phyloP scores from a whole-genome alignment of 108 stramenopile species.

The Halocafeteria seosinensis region DNA sequence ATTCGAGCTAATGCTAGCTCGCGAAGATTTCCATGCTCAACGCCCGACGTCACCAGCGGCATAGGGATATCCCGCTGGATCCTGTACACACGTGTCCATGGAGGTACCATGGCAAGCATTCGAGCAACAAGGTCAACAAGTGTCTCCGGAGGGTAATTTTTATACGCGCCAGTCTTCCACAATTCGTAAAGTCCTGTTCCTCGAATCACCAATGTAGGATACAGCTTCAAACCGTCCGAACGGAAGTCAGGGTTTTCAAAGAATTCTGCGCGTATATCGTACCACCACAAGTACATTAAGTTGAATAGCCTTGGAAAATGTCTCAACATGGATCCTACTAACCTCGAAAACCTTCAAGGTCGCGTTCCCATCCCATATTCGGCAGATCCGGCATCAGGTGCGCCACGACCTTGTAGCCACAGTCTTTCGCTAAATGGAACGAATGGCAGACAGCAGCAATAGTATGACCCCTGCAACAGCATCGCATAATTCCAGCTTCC shows the following conservation, averaged over 20 bases:
- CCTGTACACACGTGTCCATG: slow-evolving; percentile 83
- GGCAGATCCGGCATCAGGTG: slow-evolving; percentile 96
- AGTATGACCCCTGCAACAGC: slow-evolving; percentile 78
- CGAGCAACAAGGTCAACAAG: slow-evolving; percentile 72
- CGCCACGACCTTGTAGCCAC: slow-evolving; percentile 84
- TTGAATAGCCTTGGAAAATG: no score
- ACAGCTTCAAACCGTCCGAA: slow-evolving; percentile 77
- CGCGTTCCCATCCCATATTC: slow-evolving; percentile 71
- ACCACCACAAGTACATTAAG: no score
- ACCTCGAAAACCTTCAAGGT: slow-evolving; percentile 58
- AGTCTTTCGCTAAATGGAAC: slow-evolving; percentile 79
- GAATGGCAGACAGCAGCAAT: slow-evolving; percentile 69
- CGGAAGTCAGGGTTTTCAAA: slow-evolving; percentile 79
- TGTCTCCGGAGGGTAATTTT: slow-evolving; percentile 81
- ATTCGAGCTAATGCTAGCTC: slow-evolving; percentile 62
- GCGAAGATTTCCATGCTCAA: slow-evolving; percentile 78
- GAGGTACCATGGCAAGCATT: slow-evolving; percentile 68
- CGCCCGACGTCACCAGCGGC: slow-evolving; percentile 75
- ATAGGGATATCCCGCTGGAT: slow-evolving; percentile 84
- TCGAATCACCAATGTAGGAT: slow-evolving; percentile 81
- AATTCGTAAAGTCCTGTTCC: slow-evolving; percentile 84
- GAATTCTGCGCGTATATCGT: slow-evolving; percentile 60
- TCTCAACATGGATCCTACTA: no score
- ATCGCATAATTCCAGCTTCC: no score
- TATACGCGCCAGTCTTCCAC: slow-evolving; percentile 67